Evolutionary conservation across 2,329 filamentous ascomycete genomes (phyloP), one percentile per base, ranked within the genome.

Genomic region (Fusarium haematococcum): DNA sequence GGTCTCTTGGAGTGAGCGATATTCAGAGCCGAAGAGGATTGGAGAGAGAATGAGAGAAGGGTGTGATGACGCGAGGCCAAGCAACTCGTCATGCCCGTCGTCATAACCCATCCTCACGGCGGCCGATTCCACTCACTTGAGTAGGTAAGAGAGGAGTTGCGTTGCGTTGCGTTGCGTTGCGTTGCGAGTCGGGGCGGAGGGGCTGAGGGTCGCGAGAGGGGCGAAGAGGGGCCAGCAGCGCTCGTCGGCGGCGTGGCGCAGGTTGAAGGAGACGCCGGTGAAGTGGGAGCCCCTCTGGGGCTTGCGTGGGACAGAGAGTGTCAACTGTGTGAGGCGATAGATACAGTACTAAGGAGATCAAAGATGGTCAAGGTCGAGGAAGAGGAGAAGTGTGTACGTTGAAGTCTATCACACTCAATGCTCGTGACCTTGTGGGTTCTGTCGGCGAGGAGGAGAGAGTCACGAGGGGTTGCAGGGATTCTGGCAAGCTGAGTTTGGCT

Each of bases 111-210:
- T 64, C 52, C 67, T 68, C 33, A 37, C 20, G 43, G 30, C 61
- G 32, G 45, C 13, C 32, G 52, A 25, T 63, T 63, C 35, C 52
- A 73, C 61, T 63, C 59, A 63, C 66, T 65, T 60, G 57, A 66
- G 52, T 37, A 74, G 18, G 41, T 16, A 48, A 62, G 68, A 62
- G 35, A 68, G 37, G 65, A 67, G 52, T 37, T 18, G 41, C 20
- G 41, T 58, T 63, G 56, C 25, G 64, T 25, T 25, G 25, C 25
- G 52, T 25, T 25, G 25, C 25, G 52, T 37, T 37, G 41, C 20
- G 41, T 58, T 63, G 56, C 25, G 64, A 73, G 60, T 70, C 33
- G 69, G 64, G 73, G 73, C 65, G 58, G 71, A 61, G 63, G 67
- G 65, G 66, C 37, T 25, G 60, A 63, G 65, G 25, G 48, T n/a